Evolutionary conservation across 345 rosid species (phyloP).

Genomic region (Lagerstroemia speciosa): DNA sequence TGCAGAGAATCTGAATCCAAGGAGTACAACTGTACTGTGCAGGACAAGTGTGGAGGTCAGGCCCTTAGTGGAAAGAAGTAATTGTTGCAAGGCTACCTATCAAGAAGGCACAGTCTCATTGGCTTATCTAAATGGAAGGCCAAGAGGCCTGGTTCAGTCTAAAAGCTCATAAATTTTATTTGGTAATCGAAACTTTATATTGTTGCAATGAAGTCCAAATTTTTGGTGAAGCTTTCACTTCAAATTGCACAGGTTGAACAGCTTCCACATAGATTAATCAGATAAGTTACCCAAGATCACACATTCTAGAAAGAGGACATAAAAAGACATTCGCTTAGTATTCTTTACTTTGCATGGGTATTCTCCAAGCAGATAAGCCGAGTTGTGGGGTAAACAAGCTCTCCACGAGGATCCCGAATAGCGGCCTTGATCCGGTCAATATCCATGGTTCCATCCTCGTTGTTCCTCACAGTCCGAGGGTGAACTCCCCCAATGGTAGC

Average conservation of each 20-base stretch:
- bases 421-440: slow-evolving; percentile 63
- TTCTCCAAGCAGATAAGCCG: slow-evolving; percentile 90
- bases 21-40: neutral
- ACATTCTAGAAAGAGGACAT: neutral
- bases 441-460: slow-evolving; percentile 77
- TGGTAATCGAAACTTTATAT: neutral
- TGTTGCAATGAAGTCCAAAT: neutral
- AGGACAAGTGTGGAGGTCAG: neutral
- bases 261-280: neutral
- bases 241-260: neutral
- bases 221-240: neutral
- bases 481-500: slow-evolving; percentile 88
- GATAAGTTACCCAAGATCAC: neutral
- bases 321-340: neutral
- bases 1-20: neutral
- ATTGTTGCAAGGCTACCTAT: neutral
- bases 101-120: no score
- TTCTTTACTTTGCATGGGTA: slow-evolving; percentile 76
- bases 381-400: slow-evolving; percentile 68
- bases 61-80: neutral
- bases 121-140: neutral
- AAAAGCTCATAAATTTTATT: neutral
- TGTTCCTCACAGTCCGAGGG: slow-evolving; percentile 68
- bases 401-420: slow-evolving; percentile 60
- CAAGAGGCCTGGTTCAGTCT: neutral